Evolutionary conservation across 2,329 filamentous ascomycete genomes (phyloP), one percentile per base, ranked within the genome.

Genomic region (Cercospora citrullina): DNA sequence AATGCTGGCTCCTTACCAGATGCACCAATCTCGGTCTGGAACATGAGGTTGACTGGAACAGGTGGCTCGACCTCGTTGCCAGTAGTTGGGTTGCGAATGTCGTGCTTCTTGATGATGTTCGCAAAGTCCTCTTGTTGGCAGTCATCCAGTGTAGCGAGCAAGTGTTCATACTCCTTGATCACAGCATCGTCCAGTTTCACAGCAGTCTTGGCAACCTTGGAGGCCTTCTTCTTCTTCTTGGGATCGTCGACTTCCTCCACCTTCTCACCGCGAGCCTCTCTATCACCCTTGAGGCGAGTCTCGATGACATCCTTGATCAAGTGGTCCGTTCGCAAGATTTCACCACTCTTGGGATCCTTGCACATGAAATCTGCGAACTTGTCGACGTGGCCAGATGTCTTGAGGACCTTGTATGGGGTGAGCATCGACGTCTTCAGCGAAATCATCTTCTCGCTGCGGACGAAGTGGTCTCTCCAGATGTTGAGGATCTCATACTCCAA

Each of bases 331-430:
- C 95, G 89, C 79, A 99, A 89, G 77, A 97, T 97, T 81, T 99
- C 95, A 79, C 95, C 95, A 76, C 91, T 97, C 86, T 96, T 96
- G 71, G 94, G 93, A 81, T 99, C 95, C 72, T 80, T 80, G 77
- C 78, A 97, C 94, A 98, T 97, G 92, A 92, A 98, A 81, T 98
- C 94, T 81, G 93, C 91, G 78, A 98, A 98, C 82, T 96, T 96
- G 81, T 97, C 94, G 72, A 98, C 95, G 83, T 99, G 95, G 72
- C 95, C 95, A 80, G 81, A 83, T 3, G 94, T 97, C 87, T 98
- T 96, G 77, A 99, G 87, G 42, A 99, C 92, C 59, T 95, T 91
- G 76, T 95, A 89, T 36, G 95, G 95, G 48, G 95, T 99, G 77
- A 99, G 82, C 82, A 94, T 95, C 45, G 92, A 95, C 83, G 93